Evolutionary conservation across 257 asterid species (phyloP), one percentile per base, ranked within the genome.

Genomic region (Jasminum sambac): DNA sequence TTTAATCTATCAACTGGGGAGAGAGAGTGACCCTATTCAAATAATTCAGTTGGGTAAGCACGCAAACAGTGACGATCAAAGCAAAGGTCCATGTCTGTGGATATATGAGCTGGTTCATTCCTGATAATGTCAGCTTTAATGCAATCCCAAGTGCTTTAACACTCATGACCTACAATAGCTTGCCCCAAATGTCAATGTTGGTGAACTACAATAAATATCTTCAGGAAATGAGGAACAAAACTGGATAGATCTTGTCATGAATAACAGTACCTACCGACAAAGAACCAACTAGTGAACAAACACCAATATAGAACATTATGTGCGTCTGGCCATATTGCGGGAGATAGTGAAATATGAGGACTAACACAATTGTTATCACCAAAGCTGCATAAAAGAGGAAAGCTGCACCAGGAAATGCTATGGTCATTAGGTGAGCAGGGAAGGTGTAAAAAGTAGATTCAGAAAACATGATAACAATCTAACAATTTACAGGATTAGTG

Each of bases 301-400:
- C 90, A 63, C 92, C 90, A 59, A 88, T 83, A 58, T 88, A 88
- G 82, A 78, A 88, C 92, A 86, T 76, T 81, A 88, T 83, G 78
- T 88, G 92, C 0, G 96, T 88, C 86, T 88, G 96, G 70, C 96
- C 96, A 67, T 86, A 88, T 77, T 72, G 84, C 43, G 96, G 96
- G 75, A 88, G 73, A 68, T 83, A 88, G 72, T 74, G 83, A 69
- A 78, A 86, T 84, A 88, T 83, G 16, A 84, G 79, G 44, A 83
- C 73, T 62, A 86, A 67, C 63, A 79, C 87, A 59, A 82, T 55
- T 42, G 83, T 77, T 67, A 83, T 72, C 82, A 88, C 90, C 70
- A 86, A 42, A 40, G 80, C 76, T n/a, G 96, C 88, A 73, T 86
- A 88, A 58, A 82, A 80, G 48, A 88, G 87, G 73, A 88, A 88